A percentile compares a stretch with the other conserved stretches of the same genome.
Evolutionary conservation across 2,329 filamentous ascomycete species (phyloP).

Genomic region (Decorospora gaudefroyi): DNA sequence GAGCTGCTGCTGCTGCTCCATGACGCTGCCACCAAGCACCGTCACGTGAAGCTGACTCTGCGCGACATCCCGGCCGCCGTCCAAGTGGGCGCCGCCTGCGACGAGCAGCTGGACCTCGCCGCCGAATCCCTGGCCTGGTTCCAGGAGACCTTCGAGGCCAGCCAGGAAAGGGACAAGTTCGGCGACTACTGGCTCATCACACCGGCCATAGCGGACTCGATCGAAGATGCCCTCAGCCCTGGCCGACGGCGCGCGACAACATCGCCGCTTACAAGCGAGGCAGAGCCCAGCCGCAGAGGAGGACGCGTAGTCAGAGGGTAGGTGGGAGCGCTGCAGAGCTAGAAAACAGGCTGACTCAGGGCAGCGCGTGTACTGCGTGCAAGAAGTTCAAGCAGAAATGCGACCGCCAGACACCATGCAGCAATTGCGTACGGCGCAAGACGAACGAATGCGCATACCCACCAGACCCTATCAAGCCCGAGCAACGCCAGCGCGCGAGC

Average conservation of each 20-base stretch:
- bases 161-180: constrained; percentile 64
- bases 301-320: constrained; percentile 18
- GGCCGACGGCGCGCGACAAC: constrained; percentile 23
- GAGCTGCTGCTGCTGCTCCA: constrained; percentile 70
- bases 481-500: constrained; percentile 4
- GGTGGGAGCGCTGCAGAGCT: neutral
- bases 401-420: constrained; percentile 17
- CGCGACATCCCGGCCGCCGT: constrained; percentile 70
- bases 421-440: constrained; percentile 13
- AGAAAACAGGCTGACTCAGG: neutral
- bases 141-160: constrained; percentile 67
- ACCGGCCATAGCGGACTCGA: constrained; percentile 41
- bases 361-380: constrained; percentile 17
- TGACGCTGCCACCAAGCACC: constrained; percentile 50
- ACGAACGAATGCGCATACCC: constrained; percentile 14
- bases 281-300: constrained; percentile 11
- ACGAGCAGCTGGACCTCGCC: constrained; percentile 66
- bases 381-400: constrained; percentile 18
- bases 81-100: constrained; percentile 71
- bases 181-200: constrained; percentile 69
- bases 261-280: constrained; percentile 13
- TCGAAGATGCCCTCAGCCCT: constrained; percentile 38
- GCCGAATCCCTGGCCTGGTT: constrained; percentile 68
- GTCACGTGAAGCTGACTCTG: constrained; percentile 47
- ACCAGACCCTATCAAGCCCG: constrained; percentile 3